phyloP scores from a whole-genome alignment of 768 basidiomycete genomes.

The Lentinula edodes region DNA sequence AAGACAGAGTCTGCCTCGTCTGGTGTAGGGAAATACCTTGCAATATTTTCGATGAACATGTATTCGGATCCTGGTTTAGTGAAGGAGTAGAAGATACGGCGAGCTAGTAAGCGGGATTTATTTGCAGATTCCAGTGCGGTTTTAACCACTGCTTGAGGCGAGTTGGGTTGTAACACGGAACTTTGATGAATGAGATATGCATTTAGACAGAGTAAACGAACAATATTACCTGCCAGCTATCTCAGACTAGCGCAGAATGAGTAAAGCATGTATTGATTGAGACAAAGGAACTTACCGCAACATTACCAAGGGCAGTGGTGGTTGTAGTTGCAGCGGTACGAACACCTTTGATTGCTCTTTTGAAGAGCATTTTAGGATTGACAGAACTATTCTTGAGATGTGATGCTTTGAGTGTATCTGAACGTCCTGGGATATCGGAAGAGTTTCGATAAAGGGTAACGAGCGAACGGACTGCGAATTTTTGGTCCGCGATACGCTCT shows the following conservation, averaged over 20 bases:
- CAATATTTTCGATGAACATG: conserved; percentile 64
- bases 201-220: not conserved
- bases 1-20: conserved; percentile 70
- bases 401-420: conserved; percentile 50
- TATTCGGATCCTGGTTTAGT: conserved; percentile 52
- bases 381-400: conserved; percentile 29
- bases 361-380: conserved; percentile 60
- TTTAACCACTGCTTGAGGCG: conserved; percentile 74
- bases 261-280: not conserved
- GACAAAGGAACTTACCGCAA: conserved; percentile 32
- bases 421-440: conserved; percentile 61
- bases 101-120: conserved; percentile 76
- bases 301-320: conserved; percentile 62
- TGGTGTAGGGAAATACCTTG: conserved; percentile 56
- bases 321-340: conserved; percentile 73
- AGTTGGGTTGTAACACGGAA: conserved; percentile 85
- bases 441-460: conserved; percentile 78
- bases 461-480: conserved; percentile 66
- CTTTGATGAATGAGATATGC: conserved; percentile 21
- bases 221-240: conserved; percentile 39
- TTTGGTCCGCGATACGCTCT: conserved; percentile 82
- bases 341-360: conserved; percentile 66
- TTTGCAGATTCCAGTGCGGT: conserved; percentile 75
- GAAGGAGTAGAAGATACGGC: conserved; percentile 85
- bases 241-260: conserved; percentile 6